Evolutionary conservation across 2,329 filamentous ascomycete genomes (phyloP), one percentile per base, ranked within the genome.

Genomic region (Biscogniauxia mediterranea): DNA sequence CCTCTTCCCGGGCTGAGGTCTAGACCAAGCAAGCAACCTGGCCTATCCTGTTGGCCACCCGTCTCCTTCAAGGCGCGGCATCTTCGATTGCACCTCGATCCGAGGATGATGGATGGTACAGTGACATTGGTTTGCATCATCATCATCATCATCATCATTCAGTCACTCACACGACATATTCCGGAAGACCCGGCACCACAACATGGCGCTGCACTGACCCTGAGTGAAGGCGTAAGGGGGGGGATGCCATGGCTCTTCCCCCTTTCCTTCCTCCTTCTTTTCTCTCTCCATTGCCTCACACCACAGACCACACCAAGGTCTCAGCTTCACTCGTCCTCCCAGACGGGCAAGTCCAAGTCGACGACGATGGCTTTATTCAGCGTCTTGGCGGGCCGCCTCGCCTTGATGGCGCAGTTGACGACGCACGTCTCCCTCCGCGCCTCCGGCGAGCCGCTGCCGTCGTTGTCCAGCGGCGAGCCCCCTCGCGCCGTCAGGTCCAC

Each of bases 301-400:
- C 23, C 23, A 23, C 23, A 23, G 2, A 23, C 23, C 23, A 23
- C 23, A 23, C 23, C 23, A 23, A 23, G 23, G 23, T 13, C 7
- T 32, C 28, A 32, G 28, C 28, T 13, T 32, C 3, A 4, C 28
- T 8, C 56, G 49, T 68, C 69, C 55, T 75, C 71, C 79, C 81
- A 85, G 20, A 88, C 78, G 0, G 89, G 88, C 63, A 95, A 77
- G 66, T 93, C 86, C 28, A 96, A 71, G 72, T 96, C 91, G 13
- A 96, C 87, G n/a, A 96, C 88, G 66, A 96, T 89, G 20, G 92
- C 89, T 72, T 93, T 91, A 75, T 93, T 87, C 75, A 90, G 87
- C 28, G 28, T 63, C 76, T 81, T 73, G 88, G 90, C 17, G 85
- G 85, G 1, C 1, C 21, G 28, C 7, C 61, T 87, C 52, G 86